Conservation (phyloP, 345 rosid genomes). For the Erucastrum elatum region DNA sequence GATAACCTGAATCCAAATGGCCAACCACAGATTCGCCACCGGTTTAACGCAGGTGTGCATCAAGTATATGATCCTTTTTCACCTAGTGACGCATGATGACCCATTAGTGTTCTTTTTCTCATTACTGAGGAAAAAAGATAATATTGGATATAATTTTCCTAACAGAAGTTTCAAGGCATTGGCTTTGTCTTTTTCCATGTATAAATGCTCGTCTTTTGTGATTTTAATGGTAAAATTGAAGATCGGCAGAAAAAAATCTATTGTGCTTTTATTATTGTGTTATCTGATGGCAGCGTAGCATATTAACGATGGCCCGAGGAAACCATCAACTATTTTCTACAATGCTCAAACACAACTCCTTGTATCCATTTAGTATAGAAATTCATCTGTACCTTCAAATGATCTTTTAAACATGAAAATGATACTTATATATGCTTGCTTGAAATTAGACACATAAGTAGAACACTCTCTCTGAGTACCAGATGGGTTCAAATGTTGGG, state of each 20-base stretch:
- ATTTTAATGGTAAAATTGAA: background rate
- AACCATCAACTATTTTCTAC: background rate
- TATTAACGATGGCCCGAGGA: background rate
- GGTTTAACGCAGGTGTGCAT: constrained; percentile 43
- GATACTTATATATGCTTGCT: background rate
- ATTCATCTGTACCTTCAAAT: background rate
- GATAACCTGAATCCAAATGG: constrained; percentile 40
- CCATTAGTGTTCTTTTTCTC: background rate
- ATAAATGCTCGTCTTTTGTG: constrained; percentile 6
- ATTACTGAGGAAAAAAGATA: background rate
- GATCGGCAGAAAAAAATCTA: background rate
- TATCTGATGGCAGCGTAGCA: background rate
- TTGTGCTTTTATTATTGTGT: background rate
- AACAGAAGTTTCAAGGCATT: background rate
- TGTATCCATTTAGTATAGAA: background rate
- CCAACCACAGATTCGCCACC: constrained; percentile 48
- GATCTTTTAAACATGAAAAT: background rate
- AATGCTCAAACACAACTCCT: background rate
- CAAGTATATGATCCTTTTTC: constrained; percentile 91
- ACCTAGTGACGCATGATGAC: constrained; percentile 47
- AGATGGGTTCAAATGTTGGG: constrained; percentile 47
- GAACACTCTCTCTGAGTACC: background rate
- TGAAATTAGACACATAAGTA: constrained; percentile 22
- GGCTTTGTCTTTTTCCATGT: background rate
- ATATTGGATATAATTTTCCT: background rate